A percentile compares a stretch with the other conserved stretches of the same genome.
phyloP scores from a whole-genome alignment of 1,284 basidiomycete species.

The Ustilago hordei region DNA sequence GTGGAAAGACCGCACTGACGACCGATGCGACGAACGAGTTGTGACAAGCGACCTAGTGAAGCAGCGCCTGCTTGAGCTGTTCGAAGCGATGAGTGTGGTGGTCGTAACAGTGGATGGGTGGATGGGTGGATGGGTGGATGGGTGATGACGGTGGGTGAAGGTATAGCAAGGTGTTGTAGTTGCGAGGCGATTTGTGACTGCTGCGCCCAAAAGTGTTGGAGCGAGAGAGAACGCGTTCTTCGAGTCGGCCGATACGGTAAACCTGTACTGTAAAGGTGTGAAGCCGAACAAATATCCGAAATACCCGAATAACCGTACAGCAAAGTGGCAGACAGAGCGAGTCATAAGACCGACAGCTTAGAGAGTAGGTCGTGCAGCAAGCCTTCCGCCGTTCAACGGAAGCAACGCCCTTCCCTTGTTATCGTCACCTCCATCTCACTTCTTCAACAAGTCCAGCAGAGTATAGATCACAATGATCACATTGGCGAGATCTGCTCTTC shows the following conservation, averaged over 20 bases:
- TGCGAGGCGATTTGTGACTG: background rate
- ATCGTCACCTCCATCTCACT: background rate
- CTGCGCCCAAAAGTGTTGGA: constrained; percentile 17
- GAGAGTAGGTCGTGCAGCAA: constrained; percentile 3
- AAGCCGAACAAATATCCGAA: constrained; percentile 35
- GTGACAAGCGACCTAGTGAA: background rate
- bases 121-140: constrained; percentile 2
- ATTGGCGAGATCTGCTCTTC: constrained; percentile 38
- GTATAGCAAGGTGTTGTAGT: constrained; percentile 10
- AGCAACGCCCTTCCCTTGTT: background rate
- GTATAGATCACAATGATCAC: constrained; percentile 17
- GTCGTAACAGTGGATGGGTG: constrained; percentile 10
- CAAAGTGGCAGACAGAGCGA: constrained; percentile 10
- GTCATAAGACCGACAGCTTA: constrained; percentile 21
- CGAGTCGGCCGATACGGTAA: constrained; percentile 33
- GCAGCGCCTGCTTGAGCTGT: constrained; percentile 1
- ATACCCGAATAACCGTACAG: constrained; percentile 24
- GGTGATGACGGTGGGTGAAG: background rate
- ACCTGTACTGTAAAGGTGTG: no score
- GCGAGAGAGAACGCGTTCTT: constrained; percentile 22
- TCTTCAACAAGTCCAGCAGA: background rate
- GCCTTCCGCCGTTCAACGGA: background rate
- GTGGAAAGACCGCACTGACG: constrained; percentile 10
- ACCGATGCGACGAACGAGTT: background rate
- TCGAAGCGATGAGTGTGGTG: constrained; percentile 3